A percentile compares a stretch with the other conserved stretches of the same genome.
phyloP scores from a whole-genome alignment of 345 rosid species.

The Erodium maritimum region DNA sequence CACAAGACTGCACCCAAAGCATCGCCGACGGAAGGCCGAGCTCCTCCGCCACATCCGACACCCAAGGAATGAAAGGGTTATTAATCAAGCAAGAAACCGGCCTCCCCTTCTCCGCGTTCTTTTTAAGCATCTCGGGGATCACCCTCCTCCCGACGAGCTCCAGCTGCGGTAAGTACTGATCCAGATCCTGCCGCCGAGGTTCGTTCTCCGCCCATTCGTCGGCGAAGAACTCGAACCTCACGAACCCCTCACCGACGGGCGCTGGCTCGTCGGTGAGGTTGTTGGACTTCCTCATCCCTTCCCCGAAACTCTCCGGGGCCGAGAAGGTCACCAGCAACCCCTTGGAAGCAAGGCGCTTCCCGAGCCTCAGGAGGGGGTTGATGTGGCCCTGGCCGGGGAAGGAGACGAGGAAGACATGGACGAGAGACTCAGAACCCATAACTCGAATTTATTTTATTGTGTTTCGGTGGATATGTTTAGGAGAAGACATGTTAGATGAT shows the following conservation, averaged over 20 bases:
- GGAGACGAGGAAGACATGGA: slow-evolving; percentile 29
- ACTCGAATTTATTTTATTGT: too few relatives aligned
- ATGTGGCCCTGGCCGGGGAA: slow-evolving; percentile 33
- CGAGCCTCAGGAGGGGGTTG: slow-evolving; percentile 34
- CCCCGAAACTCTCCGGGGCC: slow-evolving; percentile 22
- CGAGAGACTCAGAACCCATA: slow-evolving; percentile 13
- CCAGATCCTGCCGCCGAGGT: slow-evolving; percentile 24
- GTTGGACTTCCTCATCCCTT: slow-evolving; percentile 19
- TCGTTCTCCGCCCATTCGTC: slow-evolving; percentile 53
- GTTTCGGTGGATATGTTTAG: too few relatives aligned
- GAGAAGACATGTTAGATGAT: too few relatives aligned
- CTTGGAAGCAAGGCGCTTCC: slow-evolving; percentile 23
- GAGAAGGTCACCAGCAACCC: slow-evolving; percentile 32
- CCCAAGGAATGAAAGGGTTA: slow-evolving; percentile 87
- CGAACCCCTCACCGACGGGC: slow-evolving; percentile 50
- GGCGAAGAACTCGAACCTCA: slow-evolving; percentile 61
- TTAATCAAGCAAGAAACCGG: slow-evolving; percentile 71
- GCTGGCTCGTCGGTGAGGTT: slow-evolving; percentile 17
- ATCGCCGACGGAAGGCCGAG: slow-evolving; percentile 70
- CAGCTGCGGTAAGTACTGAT: slow-evolving; percentile 30
- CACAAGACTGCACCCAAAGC: slow-evolving; percentile 92
- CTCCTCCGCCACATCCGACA: slow-evolving; percentile 51
- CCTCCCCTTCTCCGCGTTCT: slow-evolving; percentile 37
- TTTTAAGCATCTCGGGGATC: slow-evolving; percentile 35
- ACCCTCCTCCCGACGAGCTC: slow-evolving; percentile 36